Conservation (phyloP, 2,329 filamentous ascomycete genomes). For the Phialophora chinensis region DNA sequence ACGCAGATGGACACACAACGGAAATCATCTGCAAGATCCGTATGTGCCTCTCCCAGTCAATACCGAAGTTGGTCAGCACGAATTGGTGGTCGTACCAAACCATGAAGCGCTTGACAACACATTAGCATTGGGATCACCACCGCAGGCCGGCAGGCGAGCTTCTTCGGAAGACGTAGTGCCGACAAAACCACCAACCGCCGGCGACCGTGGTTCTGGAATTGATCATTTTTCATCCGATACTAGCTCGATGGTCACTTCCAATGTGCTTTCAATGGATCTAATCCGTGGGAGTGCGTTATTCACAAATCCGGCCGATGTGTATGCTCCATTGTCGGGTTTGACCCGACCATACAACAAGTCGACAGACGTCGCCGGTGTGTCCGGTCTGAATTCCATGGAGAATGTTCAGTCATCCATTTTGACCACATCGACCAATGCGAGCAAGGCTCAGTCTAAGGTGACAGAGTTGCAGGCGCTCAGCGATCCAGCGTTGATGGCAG, state of each 20-base stretch:
- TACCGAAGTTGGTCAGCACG: background rate
- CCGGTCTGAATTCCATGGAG: background rate
- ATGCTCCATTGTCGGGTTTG: background rate
- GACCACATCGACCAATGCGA: background rate
- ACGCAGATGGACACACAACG: slow-evolving; percentile 14
- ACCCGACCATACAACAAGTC: background rate
- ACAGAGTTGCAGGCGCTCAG: slow-evolving; percentile 10
- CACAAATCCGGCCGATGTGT: slow-evolving; percentile 20
- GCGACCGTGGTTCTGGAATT: background rate
- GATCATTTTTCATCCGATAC: slow-evolving; percentile 12
- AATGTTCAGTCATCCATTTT: background rate
- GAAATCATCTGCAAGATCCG: slow-evolving; percentile 30
- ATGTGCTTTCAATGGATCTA: slow-evolving; percentile 7
- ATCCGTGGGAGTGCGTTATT: background rate
- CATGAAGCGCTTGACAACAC: background rate
- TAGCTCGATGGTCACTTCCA: slow-evolving; percentile 16
- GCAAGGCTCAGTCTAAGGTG: background rate
- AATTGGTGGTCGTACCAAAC: background rate
- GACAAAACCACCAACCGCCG: background rate
- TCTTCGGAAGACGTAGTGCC: background rate
- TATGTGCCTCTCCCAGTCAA: slow-evolving; percentile 10
- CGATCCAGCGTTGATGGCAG: slow-evolving; percentile 28
- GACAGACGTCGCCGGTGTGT: background rate
- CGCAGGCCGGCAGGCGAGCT: background rate
- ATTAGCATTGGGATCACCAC: background rate